A percentile compares a stretch with the other conserved stretches of the same genome.
Evolutionary conservation across 495 filamentous ascomycete genomes (phyloP).

Genomic region (Penicillium arizonense): DNA sequence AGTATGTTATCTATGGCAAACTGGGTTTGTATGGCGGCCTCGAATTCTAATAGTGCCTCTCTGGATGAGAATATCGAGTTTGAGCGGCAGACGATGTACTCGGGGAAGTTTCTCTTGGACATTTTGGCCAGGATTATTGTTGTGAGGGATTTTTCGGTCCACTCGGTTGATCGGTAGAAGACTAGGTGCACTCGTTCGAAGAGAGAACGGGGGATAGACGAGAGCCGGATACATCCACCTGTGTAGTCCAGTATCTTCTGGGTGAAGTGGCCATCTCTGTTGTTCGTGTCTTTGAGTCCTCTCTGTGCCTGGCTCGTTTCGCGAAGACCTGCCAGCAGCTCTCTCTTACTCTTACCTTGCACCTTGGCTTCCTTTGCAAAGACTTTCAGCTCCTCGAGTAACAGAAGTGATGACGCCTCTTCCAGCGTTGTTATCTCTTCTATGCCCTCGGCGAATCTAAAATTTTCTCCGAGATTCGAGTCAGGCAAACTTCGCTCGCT

Average conservation of each 20-base stretch:
- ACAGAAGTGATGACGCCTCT: constrained; percentile 78
- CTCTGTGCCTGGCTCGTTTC: constrained; percentile 69
- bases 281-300: constrained; percentile 62
- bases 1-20: constrained; percentile 79
- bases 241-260: constrained; percentile 77
- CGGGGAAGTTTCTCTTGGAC: constrained; percentile 80
- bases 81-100: constrained; percentile 87
- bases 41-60: constrained; percentile 77
- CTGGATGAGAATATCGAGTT: constrained; percentile 84
- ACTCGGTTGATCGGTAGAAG: constrained; percentile 94
- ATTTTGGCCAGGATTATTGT: constrained; percentile 93
- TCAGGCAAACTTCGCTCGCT: constrained; percentile 41
- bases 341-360: constrained; percentile 85
- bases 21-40: constrained; percentile 80
- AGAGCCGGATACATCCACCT: constrained; percentile 81
- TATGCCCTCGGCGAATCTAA: constrained; percentile 78
- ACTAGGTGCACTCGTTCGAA: constrained; percentile 95
- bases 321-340: constrained; percentile 69
- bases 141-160: constrained; percentile 95
- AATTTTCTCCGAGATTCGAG: constrained; percentile 47
- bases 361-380: constrained; percentile 86
- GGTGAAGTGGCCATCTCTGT: constrained; percentile 60
- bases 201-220: constrained; percentile 68
- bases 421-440: constrained; percentile 75
- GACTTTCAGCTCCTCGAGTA: constrained; percentile 79